These are phyloP conservation scores for Coemansia sp. DNA, from an alignment of 192 early-diverging fungal genomes.

Conservation along the genomic window DNA sequence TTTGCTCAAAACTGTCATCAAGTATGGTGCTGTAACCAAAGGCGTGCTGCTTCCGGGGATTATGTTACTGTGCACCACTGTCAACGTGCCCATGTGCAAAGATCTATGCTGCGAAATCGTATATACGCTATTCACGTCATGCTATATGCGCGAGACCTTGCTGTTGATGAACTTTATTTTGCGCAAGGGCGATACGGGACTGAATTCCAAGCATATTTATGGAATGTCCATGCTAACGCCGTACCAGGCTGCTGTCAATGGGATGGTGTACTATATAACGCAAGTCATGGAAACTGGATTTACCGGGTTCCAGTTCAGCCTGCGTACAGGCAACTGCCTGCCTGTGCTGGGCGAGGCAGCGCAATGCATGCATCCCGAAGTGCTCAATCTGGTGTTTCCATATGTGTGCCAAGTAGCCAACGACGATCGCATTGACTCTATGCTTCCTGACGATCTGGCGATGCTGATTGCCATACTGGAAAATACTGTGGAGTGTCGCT, in stretches of 20 bases:
- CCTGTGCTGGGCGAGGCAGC: slow-evolving; percentile 47
- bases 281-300: slow-evolving; percentile 51
- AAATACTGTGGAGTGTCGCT: slow-evolving; percentile 29
- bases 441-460: slow-evolving; percentile 39
- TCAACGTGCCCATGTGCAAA: slow-evolving; percentile 25
- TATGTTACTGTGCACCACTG: slow-evolving; percentile 44
- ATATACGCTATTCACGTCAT: slow-evolving; percentile 45
- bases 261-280: slow-evolving; percentile 52
- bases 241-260: slow-evolving; percentile 46
- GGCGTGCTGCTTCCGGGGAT: slow-evolving; percentile 24
- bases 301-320: slow-evolving; percentile 49
- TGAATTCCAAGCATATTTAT: slow-evolving; percentile 28
- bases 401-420: slow-evolving; percentile 49
- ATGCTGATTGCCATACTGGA: slow-evolving; percentile 35
- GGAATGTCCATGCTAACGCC: slow-evolving; percentile 22
- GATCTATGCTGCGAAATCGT: slow-evolving; percentile 41
- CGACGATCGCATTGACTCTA: slow-evolving; percentile 42
- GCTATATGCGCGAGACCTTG: slow-evolving; percentile 52
- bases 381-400: slow-evolving; percentile 42
- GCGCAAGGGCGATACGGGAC: slow-evolving; percentile 24
- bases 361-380: slow-evolving; percentile 38
- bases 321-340: slow-evolving; percentile 50
- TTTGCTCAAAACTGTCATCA: slow-evolving; percentile 44
- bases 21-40: slow-evolving; percentile 39
- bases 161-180: slow-evolving; percentile 47